A percentile compares a stretch with the other conserved stretches of the same genome.
These are phyloP conservation scores for Cyclostephanos invisitatus DNA, from an alignment of 108 stramenopile genomes.

Conservation along the genomic window DNA sequence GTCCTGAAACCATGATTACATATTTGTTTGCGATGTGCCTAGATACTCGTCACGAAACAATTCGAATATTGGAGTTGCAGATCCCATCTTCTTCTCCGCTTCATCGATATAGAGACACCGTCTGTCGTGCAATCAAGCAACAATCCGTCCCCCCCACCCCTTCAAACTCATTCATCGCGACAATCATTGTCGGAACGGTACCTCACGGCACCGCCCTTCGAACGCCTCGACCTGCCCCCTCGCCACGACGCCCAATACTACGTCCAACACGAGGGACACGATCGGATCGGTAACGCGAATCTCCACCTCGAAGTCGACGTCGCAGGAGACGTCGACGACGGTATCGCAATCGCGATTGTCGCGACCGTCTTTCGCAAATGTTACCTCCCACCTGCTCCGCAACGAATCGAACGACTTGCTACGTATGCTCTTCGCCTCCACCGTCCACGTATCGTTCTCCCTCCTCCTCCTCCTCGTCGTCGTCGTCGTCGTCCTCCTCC, in stretches of 20 bases:
- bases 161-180: too few species aligned
- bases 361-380: slow-evolving; percentile 11
- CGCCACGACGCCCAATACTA: slow-evolving; percentile 62
- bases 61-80: too few species aligned
- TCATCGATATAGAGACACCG: too few species aligned
- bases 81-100: too few species aligned
- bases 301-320: slow-evolving; percentile 73
- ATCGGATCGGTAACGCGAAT: slow-evolving; percentile 70
- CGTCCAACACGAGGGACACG: slow-evolving; percentile 40
- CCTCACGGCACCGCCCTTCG: slow-evolving; percentile 55
- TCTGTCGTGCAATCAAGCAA: too few species aligned
- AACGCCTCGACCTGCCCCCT: slow-evolving; percentile 68
- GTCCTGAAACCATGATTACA: too few species aligned
- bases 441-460: slow-evolving; percentile 33
- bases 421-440: slow-evolving; percentile 68
- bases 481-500: too few species aligned
- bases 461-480: neutral
- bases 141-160: too few species aligned
- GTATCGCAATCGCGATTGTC: neutral
- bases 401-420: slow-evolving; percentile 69
- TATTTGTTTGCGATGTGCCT: too few species aligned
- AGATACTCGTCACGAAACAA: too few species aligned
- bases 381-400: slow-evolving; percentile 66
- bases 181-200: neutral
- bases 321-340: slow-evolving; percentile 17